Evolutionary conservation across 129 eudicot genomes (phyloP), one percentile per base, ranked within the genome.

Genomic region (Artemisia annua): DNA sequence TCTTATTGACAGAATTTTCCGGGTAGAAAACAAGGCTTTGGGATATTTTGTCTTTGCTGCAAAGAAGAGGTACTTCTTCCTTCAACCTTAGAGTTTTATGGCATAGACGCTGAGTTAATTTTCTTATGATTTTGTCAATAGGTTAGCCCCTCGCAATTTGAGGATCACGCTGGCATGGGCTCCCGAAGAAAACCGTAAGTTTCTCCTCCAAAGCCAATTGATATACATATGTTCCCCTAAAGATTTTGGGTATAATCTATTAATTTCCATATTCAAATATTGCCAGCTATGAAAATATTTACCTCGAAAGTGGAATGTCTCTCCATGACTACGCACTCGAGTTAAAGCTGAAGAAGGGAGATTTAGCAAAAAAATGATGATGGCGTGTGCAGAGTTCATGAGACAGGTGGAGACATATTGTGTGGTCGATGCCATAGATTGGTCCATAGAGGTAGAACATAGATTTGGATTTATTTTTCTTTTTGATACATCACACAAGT

Each of bases 361-460:
- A 62, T 63, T 16, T 78, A 56, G 32, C 67, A 3, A 84, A 84
- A 73, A 78, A 3, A n/a, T n/a, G n/a, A 70, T 61, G 88, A 87
- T 82, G 84, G 79, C 26, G 48, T 88, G 51, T 88, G 96, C 85
- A 49, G 55, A 68, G 75, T 81, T 24, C 88, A 95, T 79, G 82
- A 76, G 3, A 83, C 84, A 73, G 92, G 89, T 78, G 90, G 87
- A 67, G 74, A 82, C 53, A 58, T 86, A 76, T 81, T 75, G 22
- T 91, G 96, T 69, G 87, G 80, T 79, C 87, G 90, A 65, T 91
- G 97, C 70, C 92, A 87, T 32, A 91, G 89, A 83, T 85, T 90
- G 58, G 86, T 86, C 75, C 97, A 86, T 54, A 72, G 24, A 83
- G 96, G 97, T 91, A 74, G 67, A 79, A 48, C 61, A 46, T 11